phyloP scores from a whole-genome alignment of 257 asterid species.

The Apocynum venetum region DNA sequence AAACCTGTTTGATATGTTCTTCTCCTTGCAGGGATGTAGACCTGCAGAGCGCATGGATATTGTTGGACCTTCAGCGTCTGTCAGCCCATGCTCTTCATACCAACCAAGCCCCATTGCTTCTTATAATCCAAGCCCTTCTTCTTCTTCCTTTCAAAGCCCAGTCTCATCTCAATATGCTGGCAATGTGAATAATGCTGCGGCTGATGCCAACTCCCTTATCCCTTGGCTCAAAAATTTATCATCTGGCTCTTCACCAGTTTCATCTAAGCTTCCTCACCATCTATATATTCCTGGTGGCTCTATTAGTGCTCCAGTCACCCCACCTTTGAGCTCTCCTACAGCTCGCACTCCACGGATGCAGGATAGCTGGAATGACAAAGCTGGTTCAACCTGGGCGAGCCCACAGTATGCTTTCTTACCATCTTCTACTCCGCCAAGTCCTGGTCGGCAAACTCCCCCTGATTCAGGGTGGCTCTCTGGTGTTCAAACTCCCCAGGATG shows the following conservation, averaged over 20 bases:
- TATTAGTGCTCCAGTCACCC: conserved; percentile 95
- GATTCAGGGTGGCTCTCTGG: conserved; percentile 97
- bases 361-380: conserved; percentile 64
- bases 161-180: conserved; percentile 48
- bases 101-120: conserved; percentile 85
- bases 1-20: background rate
- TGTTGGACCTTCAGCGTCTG: conserved; percentile 58
- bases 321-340: conserved; percentile 92
- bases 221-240: conserved; percentile 96
- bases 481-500: conserved; percentile 87
- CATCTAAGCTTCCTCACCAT: conserved; percentile 71
- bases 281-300: conserved; percentile 82
- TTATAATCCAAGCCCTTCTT: conserved; percentile 79
- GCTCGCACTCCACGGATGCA: conserved; percentile 77
- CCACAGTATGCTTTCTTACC: conserved; percentile 66
- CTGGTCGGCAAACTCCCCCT: conserved; percentile 75
- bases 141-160: conserved; percentile 82
- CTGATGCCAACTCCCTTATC: conserved; percentile 82
- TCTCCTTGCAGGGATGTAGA: conserved; percentile 73
- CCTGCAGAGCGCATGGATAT: conserved; percentile 64
- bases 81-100: conserved; percentile 76
- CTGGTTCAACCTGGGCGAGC: conserved; percentile 59
- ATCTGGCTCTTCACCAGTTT: conserved; percentile 55
- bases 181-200: conserved; percentile 32
- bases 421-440: conserved; percentile 81